These are phyloP conservation scores for Neoscytalidium dimidiatum DNA, from an alignment of 2,329 filamentous ascomycete species.

Conservation along the genomic window DNA sequence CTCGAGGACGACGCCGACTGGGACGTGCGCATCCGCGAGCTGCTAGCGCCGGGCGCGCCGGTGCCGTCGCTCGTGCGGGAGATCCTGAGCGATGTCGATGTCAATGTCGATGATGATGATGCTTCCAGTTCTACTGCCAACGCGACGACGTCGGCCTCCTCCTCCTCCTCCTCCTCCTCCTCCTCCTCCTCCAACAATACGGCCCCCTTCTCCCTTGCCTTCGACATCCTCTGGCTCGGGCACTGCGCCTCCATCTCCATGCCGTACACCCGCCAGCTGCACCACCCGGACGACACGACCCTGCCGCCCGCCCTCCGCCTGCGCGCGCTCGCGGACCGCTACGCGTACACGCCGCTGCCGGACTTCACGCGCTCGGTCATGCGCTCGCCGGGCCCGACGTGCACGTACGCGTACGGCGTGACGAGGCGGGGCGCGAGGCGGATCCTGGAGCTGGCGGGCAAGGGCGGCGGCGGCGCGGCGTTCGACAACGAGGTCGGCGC, in stretches of 20 bases:
- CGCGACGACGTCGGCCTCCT: too few species aligned
- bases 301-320: constrained; percentile 27
- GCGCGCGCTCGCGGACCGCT: constrained; percentile 24
- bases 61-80: background rate
- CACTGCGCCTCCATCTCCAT: constrained; percentile 33
- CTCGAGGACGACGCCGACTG: constrained; percentile 29
- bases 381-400: constrained; percentile 15
- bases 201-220: constrained; percentile 34
- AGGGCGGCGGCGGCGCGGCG: constrained; percentile 6
- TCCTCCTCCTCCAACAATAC: constrained; percentile 13
- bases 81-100: background rate
- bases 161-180: background rate
- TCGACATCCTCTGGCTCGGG: constrained; percentile 40
- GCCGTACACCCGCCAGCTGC: constrained; percentile 23
- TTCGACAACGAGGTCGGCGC: constrained; percentile 18
- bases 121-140: too few species aligned
- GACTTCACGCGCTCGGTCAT: constrained; percentile 24
- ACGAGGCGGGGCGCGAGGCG: constrained; percentile 26
- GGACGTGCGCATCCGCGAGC: constrained; percentile 25
- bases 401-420: constrained; percentile 23
- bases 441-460: constrained; percentile 22
- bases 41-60: constrained; percentile 20
- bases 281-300: constrained; percentile 1
- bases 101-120: too few species aligned
- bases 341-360: constrained; percentile 23